Base-by-base conservation (phyloP, 176 grass and related monocot genomes). In the Eleusine coracana region DNA sequence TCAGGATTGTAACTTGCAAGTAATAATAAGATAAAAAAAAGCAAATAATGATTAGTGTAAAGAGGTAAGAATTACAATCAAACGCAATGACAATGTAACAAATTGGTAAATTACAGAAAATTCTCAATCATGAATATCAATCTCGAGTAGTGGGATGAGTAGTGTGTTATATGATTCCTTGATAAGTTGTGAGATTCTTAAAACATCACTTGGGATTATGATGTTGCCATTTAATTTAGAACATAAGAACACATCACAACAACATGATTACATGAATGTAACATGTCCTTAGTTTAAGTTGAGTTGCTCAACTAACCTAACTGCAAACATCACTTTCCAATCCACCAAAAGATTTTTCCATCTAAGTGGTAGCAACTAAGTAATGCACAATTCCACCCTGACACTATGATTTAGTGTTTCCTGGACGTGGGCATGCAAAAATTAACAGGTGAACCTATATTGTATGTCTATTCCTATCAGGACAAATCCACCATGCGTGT, bases 281-380 rank as follows among this genome's bases (percentile, higher is more conserved):
- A 76, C 64, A 70, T 78, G 28, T 37, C 48, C 39, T 4, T 70
- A 70, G 41, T 63, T 38, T 49, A 29, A 51, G 7, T 54, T 34
- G 31, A 2, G 10, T 21, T 28, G 7, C 29, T 38, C 62, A 42
- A 79, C 14, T 20, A 39, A 21, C 7, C 7, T 31, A 42, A 65
- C 6, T 65, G 15, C 17, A 54, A 29, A 42, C 76, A 79, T 79
- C 34, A 27, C 34, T 79, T 86, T 66, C 76, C 31, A 71, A 86
- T 66, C 34, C 25, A 64, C 20, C 29, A 64, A 71, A 79, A 78
- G 9, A 31, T 51, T 40, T 64, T n/a, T 1, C 49, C 27, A 5
- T 73, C 75, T 0, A 42, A 52, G 14, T 67, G 68, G 75, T 40
- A 12, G 55, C 41, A 28, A 78, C 17, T 5, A 48, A 85, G 28